Evolutionary conservation across 495 filamentous ascomycete genomes (phyloP).

Genomic region (Terfezia boudieri): DNA sequence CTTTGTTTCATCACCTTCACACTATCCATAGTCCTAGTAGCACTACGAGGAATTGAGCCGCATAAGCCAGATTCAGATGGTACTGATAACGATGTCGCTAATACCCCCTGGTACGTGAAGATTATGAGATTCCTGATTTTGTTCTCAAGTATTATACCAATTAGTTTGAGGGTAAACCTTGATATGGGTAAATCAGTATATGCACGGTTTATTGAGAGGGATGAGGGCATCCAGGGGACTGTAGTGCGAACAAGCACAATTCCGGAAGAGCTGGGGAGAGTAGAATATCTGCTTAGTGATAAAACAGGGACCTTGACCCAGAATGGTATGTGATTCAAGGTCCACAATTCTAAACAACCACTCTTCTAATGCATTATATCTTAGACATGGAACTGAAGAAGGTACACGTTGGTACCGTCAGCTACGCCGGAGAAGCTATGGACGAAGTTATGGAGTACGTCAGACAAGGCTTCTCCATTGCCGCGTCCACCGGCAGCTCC

Average conservation of each 20-base stretch:
- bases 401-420: slow-evolving; percentile 93
- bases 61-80: slow-evolving; percentile 24
- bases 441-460: slow-evolving; percentile 81
- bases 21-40: slow-evolving; percentile 76
- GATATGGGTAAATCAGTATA: slow-evolving; percentile 96
- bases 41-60: slow-evolving; percentile 52
- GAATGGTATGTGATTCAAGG: slow-evolving; percentile 33
- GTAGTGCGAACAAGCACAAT: slow-evolving; percentile 94
- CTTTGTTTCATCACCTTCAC: slow-evolving; percentile 70
- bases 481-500: slow-evolving; percentile 18
- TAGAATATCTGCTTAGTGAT: slow-evolving; percentile 91
- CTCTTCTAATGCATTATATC: slow-evolving; percentile 6
- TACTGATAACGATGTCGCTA: not conserved
- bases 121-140: slow-evolving; percentile 91
- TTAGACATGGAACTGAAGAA: slow-evolving; percentile 96
- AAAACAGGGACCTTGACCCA: slow-evolving; percentile 96
- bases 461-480: slow-evolving; percentile 46
- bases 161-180: slow-evolving; percentile 85
- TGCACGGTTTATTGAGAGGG: slow-evolving; percentile 81
- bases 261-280: slow-evolving; percentile 82
- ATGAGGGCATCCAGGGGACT: slow-evolving; percentile 70
- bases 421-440: slow-evolving; percentile 96
- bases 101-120: slow-evolving; percentile 68
- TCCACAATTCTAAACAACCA: not conserved
- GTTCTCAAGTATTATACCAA: slow-evolving; percentile 97